phyloP scores from a whole-genome alignment of 2,329 filamentous ascomycete genomes.

The Colletotrichum salicis region DNA sequence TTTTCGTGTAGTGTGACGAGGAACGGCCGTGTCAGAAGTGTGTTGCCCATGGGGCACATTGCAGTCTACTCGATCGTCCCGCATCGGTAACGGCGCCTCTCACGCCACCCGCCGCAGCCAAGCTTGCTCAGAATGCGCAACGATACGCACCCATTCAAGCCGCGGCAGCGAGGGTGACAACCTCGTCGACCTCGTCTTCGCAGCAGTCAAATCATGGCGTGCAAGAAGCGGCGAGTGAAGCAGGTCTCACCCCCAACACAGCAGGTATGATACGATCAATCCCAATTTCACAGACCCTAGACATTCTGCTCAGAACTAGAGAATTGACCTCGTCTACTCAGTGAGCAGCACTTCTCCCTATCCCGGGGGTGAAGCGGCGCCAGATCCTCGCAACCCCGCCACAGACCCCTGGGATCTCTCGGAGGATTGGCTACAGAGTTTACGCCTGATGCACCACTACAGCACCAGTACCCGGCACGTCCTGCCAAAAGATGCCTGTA shows the following conservation, averaged over 20 bases:
- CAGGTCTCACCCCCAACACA: constrained; percentile 22
- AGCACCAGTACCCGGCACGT: constrained; percentile 43
- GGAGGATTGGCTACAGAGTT: constrained; percentile 46
- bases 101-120: constrained; percentile 17
- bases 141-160: neutral
- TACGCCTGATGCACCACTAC: constrained; percentile 51
- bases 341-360: constrained; percentile 23
- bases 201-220: neutral
- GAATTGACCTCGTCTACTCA: neutral
- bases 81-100: neutral
- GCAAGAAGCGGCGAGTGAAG: constrained; percentile 2
- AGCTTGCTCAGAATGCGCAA: constrained; percentile 4
- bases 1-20: constrained; percentile 42
- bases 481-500: constrained; percentile 39
- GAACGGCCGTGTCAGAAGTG: constrained; percentile 49
- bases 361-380: neutral
- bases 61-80: constrained; percentile 38
- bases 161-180: neutral
- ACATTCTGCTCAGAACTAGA: neutral
- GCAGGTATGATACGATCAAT: constrained; percentile 8
- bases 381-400: neutral
- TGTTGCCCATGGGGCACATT: constrained; percentile 47
- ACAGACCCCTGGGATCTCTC: constrained; percentile 36
- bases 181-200: neutral
- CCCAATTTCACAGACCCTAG: neutral